These are phyloP conservation scores for Primulina eburnea DNA, from an alignment of 257 asterid genomes.

Conservation along the genomic window DNA sequence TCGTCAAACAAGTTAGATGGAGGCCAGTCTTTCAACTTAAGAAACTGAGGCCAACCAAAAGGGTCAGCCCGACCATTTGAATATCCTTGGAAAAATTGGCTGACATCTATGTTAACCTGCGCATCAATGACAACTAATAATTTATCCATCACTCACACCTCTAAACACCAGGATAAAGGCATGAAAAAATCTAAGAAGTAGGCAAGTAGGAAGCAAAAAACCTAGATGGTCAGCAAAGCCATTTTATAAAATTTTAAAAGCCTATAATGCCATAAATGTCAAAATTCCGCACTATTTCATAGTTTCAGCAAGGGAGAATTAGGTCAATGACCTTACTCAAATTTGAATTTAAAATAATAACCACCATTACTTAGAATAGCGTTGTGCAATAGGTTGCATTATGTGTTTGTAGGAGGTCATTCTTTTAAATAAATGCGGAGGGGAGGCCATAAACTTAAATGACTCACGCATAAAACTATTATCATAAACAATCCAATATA, in stretches of 20 bases:
- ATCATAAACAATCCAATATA: not conserved
- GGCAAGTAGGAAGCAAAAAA: not conserved
- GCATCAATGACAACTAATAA: not conserved
- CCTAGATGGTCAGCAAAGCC: not conserved
- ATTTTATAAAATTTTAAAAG: not conserved
- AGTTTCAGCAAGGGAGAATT: too few relatives aligned
- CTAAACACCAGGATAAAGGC: not conserved
- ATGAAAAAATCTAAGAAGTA: not conserved
- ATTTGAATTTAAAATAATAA: too few relatives aligned
- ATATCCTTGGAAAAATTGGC: constrained; percentile 14
- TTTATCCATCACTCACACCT: not conserved
- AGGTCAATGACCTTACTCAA: too few relatives aligned
- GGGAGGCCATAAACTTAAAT: too few relatives aligned
- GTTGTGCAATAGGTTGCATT: too few relatives aligned
- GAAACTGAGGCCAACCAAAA: constrained; percentile 20
- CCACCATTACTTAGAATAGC: too few relatives aligned
- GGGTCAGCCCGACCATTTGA: not conserved
- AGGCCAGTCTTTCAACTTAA: constrained; percentile 24
- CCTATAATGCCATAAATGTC: not conserved
- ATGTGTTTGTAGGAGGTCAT: too few relatives aligned
- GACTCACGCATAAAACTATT: not conserved
- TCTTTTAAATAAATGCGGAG: too few relatives aligned
- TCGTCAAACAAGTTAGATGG: constrained; percentile 25
- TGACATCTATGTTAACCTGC: constrained; percentile 12
- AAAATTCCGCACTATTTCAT: not conserved